phyloP scores from a whole-genome alignment of 768 basidiomycete species.

The Boletus bicolor region DNA sequence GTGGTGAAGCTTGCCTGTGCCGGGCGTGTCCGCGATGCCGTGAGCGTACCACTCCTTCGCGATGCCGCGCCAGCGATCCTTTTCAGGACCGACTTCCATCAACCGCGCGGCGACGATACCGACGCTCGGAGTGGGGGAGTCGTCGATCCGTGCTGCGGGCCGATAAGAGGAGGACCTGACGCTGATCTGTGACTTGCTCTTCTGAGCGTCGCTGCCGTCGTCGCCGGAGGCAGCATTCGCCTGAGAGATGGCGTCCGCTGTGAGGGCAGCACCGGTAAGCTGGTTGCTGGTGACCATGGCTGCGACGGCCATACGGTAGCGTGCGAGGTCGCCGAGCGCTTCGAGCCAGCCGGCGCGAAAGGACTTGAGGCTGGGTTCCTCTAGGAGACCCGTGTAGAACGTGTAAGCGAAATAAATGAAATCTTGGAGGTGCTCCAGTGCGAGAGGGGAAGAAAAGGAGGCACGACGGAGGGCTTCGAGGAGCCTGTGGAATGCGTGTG shows the following conservation, averaged over 20 bases:
- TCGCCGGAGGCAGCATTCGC: slow-evolving; percentile 35
- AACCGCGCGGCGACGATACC: slow-evolving; percentile 79
- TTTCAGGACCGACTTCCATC: slow-evolving; percentile 85
- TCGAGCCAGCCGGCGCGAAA: slow-evolving; percentile 92
- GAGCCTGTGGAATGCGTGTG: slow-evolving; percentile 83
- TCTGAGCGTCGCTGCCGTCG: slow-evolving; percentile 25
- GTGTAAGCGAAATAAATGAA: slow-evolving; percentile 95
- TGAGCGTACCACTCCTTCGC: slow-evolving; percentile 92
- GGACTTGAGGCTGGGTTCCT: slow-evolving; percentile 64
- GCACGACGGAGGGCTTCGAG: slow-evolving; percentile 88
- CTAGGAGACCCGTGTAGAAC: slow-evolving; percentile 87
- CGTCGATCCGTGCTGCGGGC: slow-evolving; percentile 56
- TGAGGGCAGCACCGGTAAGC: slow-evolving; percentile 44
- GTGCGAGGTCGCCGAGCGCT: slow-evolving; percentile 91
- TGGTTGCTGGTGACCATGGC: slow-evolving; percentile 63
- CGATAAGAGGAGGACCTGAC: slow-evolving; percentile 40
- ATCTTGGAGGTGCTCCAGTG: slow-evolving; percentile 89
- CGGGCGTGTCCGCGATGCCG: slow-evolving; percentile 85
- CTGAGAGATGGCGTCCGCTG: slow-evolving; percentile 52
- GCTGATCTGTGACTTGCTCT: slow-evolving; percentile 35
- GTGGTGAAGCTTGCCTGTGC: slow-evolving; percentile 93
- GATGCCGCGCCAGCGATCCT: slow-evolving; percentile 86
- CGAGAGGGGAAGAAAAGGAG: slow-evolving; percentile 58
- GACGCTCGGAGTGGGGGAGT: slow-evolving; percentile 71
- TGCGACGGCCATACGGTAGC: slow-evolving; percentile 96